These are phyloP conservation scores for Epichloe glyceriae DNA, from an alignment of 2,329 filamentous ascomycete species.

Conservation along the genomic window DNA sequence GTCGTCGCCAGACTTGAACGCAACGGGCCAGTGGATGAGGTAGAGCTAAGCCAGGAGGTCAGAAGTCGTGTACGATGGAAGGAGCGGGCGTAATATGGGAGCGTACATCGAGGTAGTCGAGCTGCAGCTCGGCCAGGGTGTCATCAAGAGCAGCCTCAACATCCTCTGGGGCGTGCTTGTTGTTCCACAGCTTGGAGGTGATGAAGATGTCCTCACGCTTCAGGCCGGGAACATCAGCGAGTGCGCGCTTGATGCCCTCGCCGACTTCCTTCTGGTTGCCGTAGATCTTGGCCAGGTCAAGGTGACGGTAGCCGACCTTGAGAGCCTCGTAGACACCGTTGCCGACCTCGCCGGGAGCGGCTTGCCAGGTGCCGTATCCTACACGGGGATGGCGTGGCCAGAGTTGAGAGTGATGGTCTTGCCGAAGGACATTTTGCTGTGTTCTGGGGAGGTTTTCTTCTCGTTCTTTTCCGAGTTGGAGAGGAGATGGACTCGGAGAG, in stretches of 20 bases:
- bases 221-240: conserved; percentile 34
- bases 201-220: conserved; percentile 44
- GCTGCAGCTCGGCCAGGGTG: conserved; percentile 40
- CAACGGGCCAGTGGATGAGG: conserved; percentile 51
- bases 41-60: conserved; percentile 30
- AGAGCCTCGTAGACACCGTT: conserved; percentile 52
- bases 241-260: conserved; percentile 36
- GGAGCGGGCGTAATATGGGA: not conserved
- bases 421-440: conserved; percentile 38
- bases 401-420: conserved; percentile 46
- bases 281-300: conserved; percentile 42
- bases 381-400: conserved; percentile 53
- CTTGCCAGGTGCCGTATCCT: conserved; percentile 54
- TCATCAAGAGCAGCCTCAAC: conserved; percentile 43
- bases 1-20: conserved; percentile 25
- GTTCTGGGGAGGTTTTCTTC: not conserved
- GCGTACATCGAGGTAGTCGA: conserved; percentile 43
- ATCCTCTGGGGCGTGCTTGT: conserved; percentile 45
- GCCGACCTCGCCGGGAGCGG: conserved; percentile 49
- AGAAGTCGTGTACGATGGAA: not conserved
- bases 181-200: conserved; percentile 56
- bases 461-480: not conserved
- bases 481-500: not conserved
- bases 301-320: conserved; percentile 50
- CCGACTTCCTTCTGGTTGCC: conserved; percentile 51